Conservation (phyloP, 2,329 filamentous ascomycete genomes). For the Penicillium sp. region DNA sequence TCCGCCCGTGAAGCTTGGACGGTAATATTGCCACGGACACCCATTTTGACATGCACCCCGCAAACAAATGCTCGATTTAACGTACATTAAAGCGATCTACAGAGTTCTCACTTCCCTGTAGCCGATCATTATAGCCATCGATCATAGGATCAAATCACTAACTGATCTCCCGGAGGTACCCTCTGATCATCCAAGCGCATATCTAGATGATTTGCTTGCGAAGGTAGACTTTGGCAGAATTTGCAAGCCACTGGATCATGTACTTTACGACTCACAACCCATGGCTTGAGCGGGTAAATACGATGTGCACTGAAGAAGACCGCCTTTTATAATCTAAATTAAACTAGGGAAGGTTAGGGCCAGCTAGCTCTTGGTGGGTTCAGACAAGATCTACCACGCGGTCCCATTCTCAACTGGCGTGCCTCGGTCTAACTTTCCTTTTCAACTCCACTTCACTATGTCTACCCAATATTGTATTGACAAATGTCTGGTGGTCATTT, state of each 20-base stretch:
- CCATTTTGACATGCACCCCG: background rate
- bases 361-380: background rate
- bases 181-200: background rate
- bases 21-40: background rate
- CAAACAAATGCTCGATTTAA: background rate
- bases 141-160: background rate
- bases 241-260: background rate
- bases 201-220: background rate
- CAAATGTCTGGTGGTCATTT: conserved; percentile 19
- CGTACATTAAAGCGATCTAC: background rate
- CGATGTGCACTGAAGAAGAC: background rate
- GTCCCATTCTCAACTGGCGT: conserved; percentile 2
- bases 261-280: background rate
- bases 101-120: background rate
- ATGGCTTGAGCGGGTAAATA: background rate
- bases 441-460: conserved; percentile 12
- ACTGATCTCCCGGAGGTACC: background rate
- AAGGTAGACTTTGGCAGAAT: background rate
- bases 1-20: background rate
- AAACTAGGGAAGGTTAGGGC: background rate
- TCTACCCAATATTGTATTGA: conserved; percentile 11
- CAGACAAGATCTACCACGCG: background rate
- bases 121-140: background rate
- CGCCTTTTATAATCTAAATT: background rate
- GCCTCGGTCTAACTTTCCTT: conserved; percentile 6